A percentile compares a stretch with the other conserved stretches of the same genome.
Conservation (phyloP, 495 filamentous ascomycete species). For the Ascodesmis nigricans region DNA sequence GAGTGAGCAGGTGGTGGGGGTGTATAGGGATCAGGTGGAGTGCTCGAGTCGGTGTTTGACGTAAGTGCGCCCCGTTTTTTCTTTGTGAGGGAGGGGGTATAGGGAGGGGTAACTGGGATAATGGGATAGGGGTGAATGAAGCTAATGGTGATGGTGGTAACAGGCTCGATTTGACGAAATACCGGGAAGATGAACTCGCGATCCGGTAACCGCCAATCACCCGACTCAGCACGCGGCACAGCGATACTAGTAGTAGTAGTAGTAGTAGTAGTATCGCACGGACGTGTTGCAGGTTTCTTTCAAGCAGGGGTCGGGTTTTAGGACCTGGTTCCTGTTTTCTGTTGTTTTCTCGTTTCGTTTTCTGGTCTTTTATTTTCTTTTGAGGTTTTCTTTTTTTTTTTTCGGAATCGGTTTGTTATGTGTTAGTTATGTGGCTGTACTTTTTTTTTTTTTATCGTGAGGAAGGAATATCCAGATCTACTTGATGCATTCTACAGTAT, state of each 20-base stretch:
- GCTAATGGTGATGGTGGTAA: slow-evolving; percentile 3
- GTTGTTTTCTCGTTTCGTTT: slow-evolving; percentile 6
- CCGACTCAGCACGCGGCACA: not conserved
- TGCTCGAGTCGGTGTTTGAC: slow-evolving; percentile 79
- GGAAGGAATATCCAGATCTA: no score
- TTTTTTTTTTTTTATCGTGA: no score
- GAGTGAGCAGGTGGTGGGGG: slow-evolving; percentile 80
- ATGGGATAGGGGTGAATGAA: no score
- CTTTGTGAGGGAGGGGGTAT: not conserved
- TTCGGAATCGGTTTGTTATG: no score
- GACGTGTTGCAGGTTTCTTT: no score
- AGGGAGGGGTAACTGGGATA: no score
- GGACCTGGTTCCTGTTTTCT: not conserved
- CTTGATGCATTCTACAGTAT: no score
- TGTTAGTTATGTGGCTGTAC: no score
- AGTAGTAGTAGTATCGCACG: no score
- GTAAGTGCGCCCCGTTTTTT: slow-evolving; percentile 36
- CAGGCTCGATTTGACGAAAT: slow-evolving; percentile 19
- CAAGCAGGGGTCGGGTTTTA: not conserved
- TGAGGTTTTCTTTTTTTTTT: not conserved
- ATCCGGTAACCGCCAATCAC: not conserved
- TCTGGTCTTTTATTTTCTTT: not conserved
- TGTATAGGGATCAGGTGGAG: slow-evolving; percentile 80
- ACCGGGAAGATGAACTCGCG: slow-evolving; percentile 3
- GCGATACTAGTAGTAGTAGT: not conserved